Base-by-base conservation (phyloP, 2,329 filamentous ascomycete species). In the Verticillium tricorpus region DNA sequence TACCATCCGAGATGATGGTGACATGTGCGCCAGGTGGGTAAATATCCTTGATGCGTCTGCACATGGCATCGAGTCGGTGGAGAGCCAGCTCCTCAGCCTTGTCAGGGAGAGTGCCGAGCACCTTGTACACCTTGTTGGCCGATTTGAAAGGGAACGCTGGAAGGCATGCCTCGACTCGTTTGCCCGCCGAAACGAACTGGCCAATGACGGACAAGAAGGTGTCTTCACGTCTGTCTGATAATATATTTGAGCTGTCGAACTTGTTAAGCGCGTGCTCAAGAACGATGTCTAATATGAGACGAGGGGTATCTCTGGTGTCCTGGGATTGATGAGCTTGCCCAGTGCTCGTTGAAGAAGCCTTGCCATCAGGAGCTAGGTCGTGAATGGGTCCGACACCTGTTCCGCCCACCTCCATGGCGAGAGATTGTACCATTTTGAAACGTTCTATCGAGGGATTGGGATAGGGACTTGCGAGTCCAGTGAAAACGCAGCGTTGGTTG, bases 1-100 rank as follows among this genome's bases (percentile, higher is more conserved):
- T 69, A 0, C 78, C 78, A 60, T 80, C 78, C 0, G 77, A 78
- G 35, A 72, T 73, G 45, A 80, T 78, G 0, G 67, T 68, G 2
- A 69, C 61, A 12, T 65, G 52, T 1, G 71, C 71, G 1, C 71
- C 71, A 5, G 71, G 71, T 0, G 52, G 6, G n/a, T 73, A 73
- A 1, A 72, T 40, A 2, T 72, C 60, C 1, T 61, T 31, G n/a
- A 73, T 72, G 4, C 65, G 61, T 2, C 34, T 25, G n/a, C 72
- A 73, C 65, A 73, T 70, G 15, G 59, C 62, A 22, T 73, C 69
- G 2, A 73, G 52, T 0, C 70, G 64, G 1, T 60, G 64, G 0
- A 73, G 65, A 0, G 72, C 69, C 34, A 73, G 57, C 40, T 73
- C 71, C 22, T 73, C 72, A 2, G 71, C 72, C 58, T 72, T 73